Percentiles rank a stretch among this genome's conserved stretches.
Evolutionary conservation across 345 rosid genomes (phyloP).

Genomic region (Draba incana): DNA sequence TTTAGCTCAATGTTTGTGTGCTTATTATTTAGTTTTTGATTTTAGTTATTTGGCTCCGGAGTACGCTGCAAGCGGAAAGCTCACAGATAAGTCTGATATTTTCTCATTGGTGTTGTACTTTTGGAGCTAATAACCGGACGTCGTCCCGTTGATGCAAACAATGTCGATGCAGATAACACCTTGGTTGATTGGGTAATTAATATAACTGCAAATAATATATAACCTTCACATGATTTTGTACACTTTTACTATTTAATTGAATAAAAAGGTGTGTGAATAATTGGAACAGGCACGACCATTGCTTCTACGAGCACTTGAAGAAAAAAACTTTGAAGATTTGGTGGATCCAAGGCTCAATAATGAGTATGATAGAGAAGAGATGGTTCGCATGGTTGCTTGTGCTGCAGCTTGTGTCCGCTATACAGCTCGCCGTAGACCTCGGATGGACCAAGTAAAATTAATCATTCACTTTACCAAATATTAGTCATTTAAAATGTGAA

Average conservation of each 20-base stretch:
- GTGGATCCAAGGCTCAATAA: constrained; percentile 59
- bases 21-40: neutral
- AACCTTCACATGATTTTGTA: neutral
- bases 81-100: constrained; percentile 77
- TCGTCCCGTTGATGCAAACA: constrained; percentile 62
- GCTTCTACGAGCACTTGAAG: constrained; percentile 57
- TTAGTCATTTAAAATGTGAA: constrained; percentile 13
- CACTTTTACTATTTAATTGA: neutral
- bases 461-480: neutral
- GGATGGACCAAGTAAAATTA: constrained; percentile 68
- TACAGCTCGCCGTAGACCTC: constrained; percentile 80
- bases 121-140: constrained; percentile 81
- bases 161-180: constrained; percentile 60
- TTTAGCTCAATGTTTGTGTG: neutral
- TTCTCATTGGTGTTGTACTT: constrained; percentile 80
- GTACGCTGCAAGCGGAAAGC: constrained; percentile 78
- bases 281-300: constrained; percentile 70
- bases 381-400: constrained; percentile 75
- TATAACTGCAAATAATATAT: neutral
- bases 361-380: constrained; percentile 58
- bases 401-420: constrained; percentile 84
- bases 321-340: constrained; percentile 55
- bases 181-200: constrained; percentile 81
- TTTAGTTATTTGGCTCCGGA: constrained; percentile 82
- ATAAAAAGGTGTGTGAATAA: constrained; percentile 18